Evolutionary conservation across 371 early-diverging fungal species (phyloP).

Genomic region (Syncephalastrum racemosum): DNA sequence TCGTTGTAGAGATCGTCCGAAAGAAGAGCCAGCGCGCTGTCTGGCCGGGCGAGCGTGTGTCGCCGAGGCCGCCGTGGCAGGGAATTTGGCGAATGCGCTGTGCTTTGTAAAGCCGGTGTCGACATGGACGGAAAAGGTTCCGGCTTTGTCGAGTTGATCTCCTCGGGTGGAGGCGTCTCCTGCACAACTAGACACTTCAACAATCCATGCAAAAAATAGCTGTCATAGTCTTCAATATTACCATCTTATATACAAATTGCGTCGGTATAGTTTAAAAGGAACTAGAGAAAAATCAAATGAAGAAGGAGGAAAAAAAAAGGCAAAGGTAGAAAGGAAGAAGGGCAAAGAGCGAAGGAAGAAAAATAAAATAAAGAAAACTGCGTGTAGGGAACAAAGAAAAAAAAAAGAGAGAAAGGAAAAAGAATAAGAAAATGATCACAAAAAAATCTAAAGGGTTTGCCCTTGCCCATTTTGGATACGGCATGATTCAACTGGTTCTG

Average conservation of each 20-base stretch:
- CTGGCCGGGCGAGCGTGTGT: constrained; percentile 46
- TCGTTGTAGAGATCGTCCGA: constrained; percentile 28
- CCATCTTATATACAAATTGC: no score
- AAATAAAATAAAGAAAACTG: constrained; percentile 4
- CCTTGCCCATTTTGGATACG: no score
- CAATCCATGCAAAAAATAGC: background rate
- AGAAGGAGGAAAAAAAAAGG: constrained; percentile 1
- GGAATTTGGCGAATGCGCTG: background rate
- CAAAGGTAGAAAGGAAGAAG: constrained; percentile 6
- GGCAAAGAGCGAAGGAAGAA: background rate
- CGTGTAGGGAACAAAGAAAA: constrained; percentile 1
- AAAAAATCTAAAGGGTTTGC: constrained; percentile 5
- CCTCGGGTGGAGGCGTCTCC: constrained; percentile 24
- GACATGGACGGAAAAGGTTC: constrained; percentile 33
- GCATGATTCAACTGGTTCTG: constrained; percentile 4
- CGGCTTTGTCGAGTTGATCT: constrained; percentile 9
- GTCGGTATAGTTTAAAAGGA: background rate
- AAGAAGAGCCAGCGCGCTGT: constrained; percentile 34
- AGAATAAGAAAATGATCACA: background rate
- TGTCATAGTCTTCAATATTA: no score
- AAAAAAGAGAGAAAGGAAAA: background rate
- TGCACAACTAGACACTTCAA: constrained; percentile 6
- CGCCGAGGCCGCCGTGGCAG: constrained; percentile 17
- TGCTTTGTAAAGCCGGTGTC: constrained; percentile 13
- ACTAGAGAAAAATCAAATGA: constrained; percentile 2